These are phyloP conservation scores for Podospora pseudopauciseta DNA, from an alignment of 495 filamentous ascomycete genomes.

Conservation along the genomic window DNA sequence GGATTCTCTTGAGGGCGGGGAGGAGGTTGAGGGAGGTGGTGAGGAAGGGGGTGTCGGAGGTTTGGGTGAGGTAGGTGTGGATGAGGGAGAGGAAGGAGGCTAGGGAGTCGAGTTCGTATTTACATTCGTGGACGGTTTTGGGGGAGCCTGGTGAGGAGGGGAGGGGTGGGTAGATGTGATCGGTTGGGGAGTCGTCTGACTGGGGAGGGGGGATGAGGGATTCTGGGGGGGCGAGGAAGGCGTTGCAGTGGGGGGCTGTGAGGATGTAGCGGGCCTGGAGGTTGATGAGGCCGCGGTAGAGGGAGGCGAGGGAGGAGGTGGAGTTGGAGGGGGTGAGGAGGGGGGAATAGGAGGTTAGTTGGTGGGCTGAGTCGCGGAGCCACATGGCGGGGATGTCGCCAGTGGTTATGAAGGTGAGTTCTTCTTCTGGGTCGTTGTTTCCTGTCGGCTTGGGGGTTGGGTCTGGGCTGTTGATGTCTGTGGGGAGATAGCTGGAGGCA, in stretches of 20 bases:
- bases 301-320: constrained; percentile 49
- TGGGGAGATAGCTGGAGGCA: background rate
- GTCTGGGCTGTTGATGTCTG: background rate
- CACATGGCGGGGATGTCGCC: constrained; percentile 76
- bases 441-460: background rate
- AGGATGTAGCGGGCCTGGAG: constrained; percentile 60
- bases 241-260: constrained; percentile 60
- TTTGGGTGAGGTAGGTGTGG: constrained; percentile 54
- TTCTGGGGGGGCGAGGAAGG: constrained; percentile 57
- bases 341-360: constrained; percentile 60
- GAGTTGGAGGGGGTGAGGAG: constrained; percentile 48
- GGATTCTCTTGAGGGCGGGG: constrained; percentile 45
- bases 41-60: constrained; percentile 56
- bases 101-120: constrained; percentile 65
- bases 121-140: constrained; percentile 45
- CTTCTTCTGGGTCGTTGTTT: constrained; percentile 37
- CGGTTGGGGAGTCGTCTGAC: constrained; percentile 8
- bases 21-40: constrained; percentile 49
- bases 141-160: constrained; percentile 14
- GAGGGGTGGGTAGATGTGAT: constrained; percentile 18
- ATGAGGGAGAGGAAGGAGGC: constrained; percentile 62
- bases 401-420: constrained; percentile 47
- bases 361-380: constrained; percentile 65
- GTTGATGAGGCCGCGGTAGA: constrained; percentile 64
- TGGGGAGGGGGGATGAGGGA: constrained; percentile 43